These are phyloP conservation scores for Bimuria novae-zelandiae DNA, from an alignment of 2,329 filamentous ascomycete species.

Conservation along the genomic window DNA sequence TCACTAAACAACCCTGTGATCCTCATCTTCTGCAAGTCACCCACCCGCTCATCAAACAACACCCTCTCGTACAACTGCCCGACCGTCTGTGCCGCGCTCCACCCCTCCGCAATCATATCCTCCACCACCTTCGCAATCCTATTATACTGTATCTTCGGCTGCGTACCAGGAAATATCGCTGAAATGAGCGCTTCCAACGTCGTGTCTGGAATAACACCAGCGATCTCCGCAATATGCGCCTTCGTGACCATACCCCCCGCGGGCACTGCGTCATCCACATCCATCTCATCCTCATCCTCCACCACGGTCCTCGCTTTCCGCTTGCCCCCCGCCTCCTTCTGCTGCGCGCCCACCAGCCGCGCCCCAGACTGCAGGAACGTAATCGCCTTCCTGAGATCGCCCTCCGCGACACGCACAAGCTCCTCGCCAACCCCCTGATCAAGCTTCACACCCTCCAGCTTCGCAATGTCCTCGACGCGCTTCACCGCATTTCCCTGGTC, in stretches of 20 bases:
- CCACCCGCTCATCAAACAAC: conserved; percentile 81
- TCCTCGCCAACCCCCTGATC: conserved; percentile 81
- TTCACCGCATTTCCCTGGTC: conserved; percentile 82
- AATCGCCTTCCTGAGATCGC: conserved; percentile 93
- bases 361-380: conserved; percentile 96
- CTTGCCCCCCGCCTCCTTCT: conserved; percentile 40
- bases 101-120: conserved; percentile 92
- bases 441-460: conserved; percentile 73
- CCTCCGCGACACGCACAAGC: conserved; percentile 85
- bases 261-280: conserved; percentile 46
- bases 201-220: conserved; percentile 81
- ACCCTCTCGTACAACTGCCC: conserved; percentile 82
- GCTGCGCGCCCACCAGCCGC: conserved; percentile 72
- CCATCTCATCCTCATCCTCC: conserved; percentile 59
- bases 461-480: conserved; percentile 81
- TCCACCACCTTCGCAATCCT: conserved; percentile 79
- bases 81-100: conserved; percentile 90
- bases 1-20: conserved; percentile 91
- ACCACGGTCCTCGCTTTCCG: conserved; percentile 52
- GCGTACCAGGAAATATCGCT: conserved; percentile 69
- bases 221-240: conserved; percentile 87
- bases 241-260: conserved; percentile 61
- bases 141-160: conserved; percentile 63
- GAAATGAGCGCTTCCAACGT: conserved; percentile 73
- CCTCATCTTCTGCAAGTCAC: conserved; percentile 85